These are phyloP conservation scores for Backusella tuberculispora DNA, from an alignment of 192 early-diverging fungal species.

Conservation along the genomic window DNA sequence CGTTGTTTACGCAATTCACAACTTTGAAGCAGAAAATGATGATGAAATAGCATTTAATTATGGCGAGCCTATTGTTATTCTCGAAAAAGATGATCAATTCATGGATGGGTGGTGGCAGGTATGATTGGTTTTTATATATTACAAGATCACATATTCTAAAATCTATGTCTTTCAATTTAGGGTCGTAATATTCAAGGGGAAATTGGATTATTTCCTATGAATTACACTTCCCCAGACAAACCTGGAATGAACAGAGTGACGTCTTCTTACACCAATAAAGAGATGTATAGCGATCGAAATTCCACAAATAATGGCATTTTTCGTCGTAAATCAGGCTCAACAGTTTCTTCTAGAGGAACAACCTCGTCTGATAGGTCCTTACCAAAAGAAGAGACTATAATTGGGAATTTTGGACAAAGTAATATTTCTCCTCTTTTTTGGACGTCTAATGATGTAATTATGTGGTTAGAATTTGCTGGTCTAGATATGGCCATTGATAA, in stretches of 20 bases:
- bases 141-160: neutral
- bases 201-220: conserved; percentile 73
- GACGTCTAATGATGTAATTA: neutral
- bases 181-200: conserved; percentile 65
- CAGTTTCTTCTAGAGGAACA: conserved; percentile 5
- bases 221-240: conserved; percentile 52
- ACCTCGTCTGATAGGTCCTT: neutral
- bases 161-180: conserved; percentile 34
- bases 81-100: conserved; percentile 74
- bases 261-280: neutral
- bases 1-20: conserved; percentile 60
- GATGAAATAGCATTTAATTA: conserved; percentile 73
- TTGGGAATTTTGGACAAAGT: neutral
- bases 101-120: conserved; percentile 84
- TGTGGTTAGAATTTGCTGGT: conserved; percentile 1
- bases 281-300: neutral
- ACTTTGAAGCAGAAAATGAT: conserved; percentile 63
- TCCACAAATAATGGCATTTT: neutral
- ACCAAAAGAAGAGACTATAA: neutral
- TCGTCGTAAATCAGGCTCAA: conserved; percentile 3
- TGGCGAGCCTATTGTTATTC: conserved; percentile 69
- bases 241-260: conserved; percentile 4
- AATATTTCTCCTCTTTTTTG: conserved; percentile 4
- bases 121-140: neutral
- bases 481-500: conserved; percentile 3